These are phyloP conservation scores for Pyricularia grisea DNA, from an alignment of 2,329 filamentous ascomycete genomes.

Conservation along the genomic window DNA sequence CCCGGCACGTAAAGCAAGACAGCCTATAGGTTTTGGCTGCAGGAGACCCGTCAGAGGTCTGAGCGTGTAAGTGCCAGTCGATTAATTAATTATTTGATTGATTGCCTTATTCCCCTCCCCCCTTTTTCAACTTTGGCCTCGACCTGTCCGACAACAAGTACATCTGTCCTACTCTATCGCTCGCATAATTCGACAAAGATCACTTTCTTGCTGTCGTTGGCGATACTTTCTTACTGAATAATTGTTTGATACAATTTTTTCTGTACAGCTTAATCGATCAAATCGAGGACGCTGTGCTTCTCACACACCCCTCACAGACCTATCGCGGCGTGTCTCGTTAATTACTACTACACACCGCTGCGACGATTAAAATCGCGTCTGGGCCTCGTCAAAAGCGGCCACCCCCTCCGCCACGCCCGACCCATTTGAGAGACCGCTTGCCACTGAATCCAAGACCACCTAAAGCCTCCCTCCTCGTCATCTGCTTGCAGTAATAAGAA, in stretches of 20 bases:
- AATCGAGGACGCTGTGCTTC: not conserved
- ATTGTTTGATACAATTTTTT: not conserved
- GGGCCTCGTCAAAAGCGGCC: conserved; percentile 5
- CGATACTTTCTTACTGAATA: not conserved
- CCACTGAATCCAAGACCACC: not conserved
- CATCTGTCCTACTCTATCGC: not conserved
- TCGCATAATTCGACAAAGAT: not conserved
- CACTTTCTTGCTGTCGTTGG: not conserved
- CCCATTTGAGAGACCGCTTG: conserved; percentile 3
- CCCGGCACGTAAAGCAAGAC: conserved; percentile 13
- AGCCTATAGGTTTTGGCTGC: not conserved
- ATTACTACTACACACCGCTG: not conserved
- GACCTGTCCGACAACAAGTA: not conserved
- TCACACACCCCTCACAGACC: not conserved
- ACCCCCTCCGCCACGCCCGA: conserved; percentile 5
- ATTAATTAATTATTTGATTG: not conserved
- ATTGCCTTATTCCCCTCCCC: conserved; percentile 1
- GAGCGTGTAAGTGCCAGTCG: conserved; percentile 14
- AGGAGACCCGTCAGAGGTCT: conserved; percentile 14
- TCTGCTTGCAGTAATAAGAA: conserved; percentile 8
- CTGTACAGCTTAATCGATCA: not conserved
- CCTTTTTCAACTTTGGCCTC: conserved; percentile 4
- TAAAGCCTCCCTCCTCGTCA: not conserved
- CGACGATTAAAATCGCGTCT: not conserved
- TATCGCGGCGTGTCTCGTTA: too few species aligned